phyloP scores from a whole-genome alignment of 1,284 basidiomycete species.

The Polyporus tsugae region DNA sequence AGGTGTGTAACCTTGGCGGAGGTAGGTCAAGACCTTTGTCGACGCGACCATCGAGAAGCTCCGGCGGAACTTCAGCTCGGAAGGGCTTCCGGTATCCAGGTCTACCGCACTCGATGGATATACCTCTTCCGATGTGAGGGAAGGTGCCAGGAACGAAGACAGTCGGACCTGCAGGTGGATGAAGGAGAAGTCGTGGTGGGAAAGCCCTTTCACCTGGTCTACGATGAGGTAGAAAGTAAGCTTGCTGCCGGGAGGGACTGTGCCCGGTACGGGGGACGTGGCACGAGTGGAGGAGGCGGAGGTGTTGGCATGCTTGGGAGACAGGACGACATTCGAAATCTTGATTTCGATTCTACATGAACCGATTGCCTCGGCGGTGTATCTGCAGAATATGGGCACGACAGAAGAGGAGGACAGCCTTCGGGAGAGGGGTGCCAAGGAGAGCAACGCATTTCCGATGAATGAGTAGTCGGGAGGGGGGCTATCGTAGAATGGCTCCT shows the following conservation, averaged over 20 bases:
- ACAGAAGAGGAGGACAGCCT: conserved; percentile 78
- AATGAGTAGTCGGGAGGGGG: conserved; percentile 90
- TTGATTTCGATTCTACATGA: conserved; percentile 89
- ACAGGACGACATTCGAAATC: conserved; percentile 73
- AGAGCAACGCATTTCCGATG: conserved; percentile 87
- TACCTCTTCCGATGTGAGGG: conserved; percentile 79
- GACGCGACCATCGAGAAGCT: conserved; percentile 83
- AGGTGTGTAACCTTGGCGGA: conserved; percentile 80
- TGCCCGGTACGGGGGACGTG: conserved; percentile 71
- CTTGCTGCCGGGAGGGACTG: conserved; percentile 76
- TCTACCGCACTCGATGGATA: conserved; percentile 81
- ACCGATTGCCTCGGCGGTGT: conserved; percentile 93
- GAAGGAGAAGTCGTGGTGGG: conserved; percentile 85
- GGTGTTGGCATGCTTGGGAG: conserved; percentile 64
- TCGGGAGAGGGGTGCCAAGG: conserved; percentile 83
- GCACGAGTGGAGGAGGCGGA: conserved; percentile 73
- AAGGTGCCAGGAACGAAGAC: conserved; percentile 81
- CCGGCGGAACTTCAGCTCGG: conserved; percentile 82
- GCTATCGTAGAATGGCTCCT: conserved; percentile 92
- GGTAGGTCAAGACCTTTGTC: conserved; percentile 75
- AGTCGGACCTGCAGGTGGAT: conserved; percentile 87
- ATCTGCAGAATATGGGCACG: conserved; percentile 90
- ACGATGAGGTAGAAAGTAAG: conserved; percentile 85
- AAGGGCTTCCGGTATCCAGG: conserved; percentile 74
- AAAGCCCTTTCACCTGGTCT: conserved; percentile 88